These are phyloP conservation scores for Malus hybrid DNA, from an alignment of 331 rosid species.

Conservation along the genomic window DNA sequence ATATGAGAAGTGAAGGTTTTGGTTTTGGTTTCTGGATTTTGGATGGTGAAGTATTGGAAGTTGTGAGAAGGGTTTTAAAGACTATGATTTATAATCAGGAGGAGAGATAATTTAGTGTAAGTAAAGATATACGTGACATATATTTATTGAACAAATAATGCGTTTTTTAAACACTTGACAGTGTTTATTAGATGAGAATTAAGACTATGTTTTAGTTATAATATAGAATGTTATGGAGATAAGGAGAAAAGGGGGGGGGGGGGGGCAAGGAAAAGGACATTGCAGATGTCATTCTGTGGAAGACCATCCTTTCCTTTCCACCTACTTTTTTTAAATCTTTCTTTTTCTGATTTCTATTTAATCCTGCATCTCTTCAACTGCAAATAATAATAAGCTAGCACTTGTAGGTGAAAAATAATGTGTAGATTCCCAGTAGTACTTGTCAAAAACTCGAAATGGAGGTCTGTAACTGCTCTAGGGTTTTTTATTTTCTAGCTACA, in stretches of 20 bases:
- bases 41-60: slow-evolving; percentile 1
- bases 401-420: slow-evolving; percentile 35
- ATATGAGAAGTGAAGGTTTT: neutral
- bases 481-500: slow-evolving; percentile 46
- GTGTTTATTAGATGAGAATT: too few species aligned
- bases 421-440: slow-evolving; percentile 36
- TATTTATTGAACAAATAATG: too few species aligned
- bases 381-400: slow-evolving; percentile 24
- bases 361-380: slow-evolving; percentile 26
- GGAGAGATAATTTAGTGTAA: neutral
- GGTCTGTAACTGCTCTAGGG: slow-evolving; percentile 28
- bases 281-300: slow-evolving; percentile 57
- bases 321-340: slow-evolving; percentile 26
- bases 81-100: slow-evolving; percentile 30
- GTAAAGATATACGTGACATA: too few species aligned
- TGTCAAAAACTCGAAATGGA: slow-evolving; percentile 42
- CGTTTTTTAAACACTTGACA: too few species aligned
- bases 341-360: slow-evolving; percentile 40
- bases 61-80: slow-evolving; percentile 42
- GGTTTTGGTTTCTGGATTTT: neutral
- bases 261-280: slow-evolving; percentile 42
- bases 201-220: too few species aligned
- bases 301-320: slow-evolving; percentile 37
- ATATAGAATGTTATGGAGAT: neutral
- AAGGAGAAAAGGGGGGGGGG: neutral